A percentile compares a stretch with the other conserved stretches of the same genome.
phyloP scores from a whole-genome alignment of 306 rosid genomes.

The Ormosia emarginata region DNA sequence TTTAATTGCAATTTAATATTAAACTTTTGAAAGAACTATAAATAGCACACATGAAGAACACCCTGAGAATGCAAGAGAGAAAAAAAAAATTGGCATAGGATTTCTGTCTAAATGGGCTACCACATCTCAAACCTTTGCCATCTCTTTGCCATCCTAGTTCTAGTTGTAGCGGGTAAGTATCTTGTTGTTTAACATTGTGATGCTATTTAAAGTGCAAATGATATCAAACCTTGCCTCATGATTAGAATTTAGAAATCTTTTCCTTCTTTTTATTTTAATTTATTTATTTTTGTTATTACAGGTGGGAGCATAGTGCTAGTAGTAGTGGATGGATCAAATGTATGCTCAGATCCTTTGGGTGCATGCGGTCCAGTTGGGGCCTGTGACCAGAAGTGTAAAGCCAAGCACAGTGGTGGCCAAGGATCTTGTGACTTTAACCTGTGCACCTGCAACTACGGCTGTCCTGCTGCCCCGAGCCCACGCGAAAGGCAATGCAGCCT shows the following conservation, averaged over 20 bases:
- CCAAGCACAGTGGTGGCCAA: neutral
- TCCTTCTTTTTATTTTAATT: neutral
- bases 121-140: neutral
- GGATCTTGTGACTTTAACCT: neutral
- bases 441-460: neutral
- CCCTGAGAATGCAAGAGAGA: neutral
- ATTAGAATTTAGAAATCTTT: neutral
- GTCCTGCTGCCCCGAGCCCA: neutral
- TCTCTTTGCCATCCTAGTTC: neutral
- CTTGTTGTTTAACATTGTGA: neutral
- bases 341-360: neutral
- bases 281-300: neutral
- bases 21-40: too few species aligned
- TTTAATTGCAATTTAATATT: too few species aligned
- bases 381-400: neutral
- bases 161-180: neutral
- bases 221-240: neutral
- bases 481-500: rapidly evolving
- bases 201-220: neutral
- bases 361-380: neutral
- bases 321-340: neutral
- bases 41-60: too few species aligned
- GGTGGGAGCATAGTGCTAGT: neutral
- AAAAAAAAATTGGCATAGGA: neutral
- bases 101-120: neutral